A percentile compares a stretch with the other conserved stretches of the same genome.
These are phyloP conservation scores for Kazachstania taianensis DNA, from an alignment of 805 yeast species.

Conservation along the genomic window DNA sequence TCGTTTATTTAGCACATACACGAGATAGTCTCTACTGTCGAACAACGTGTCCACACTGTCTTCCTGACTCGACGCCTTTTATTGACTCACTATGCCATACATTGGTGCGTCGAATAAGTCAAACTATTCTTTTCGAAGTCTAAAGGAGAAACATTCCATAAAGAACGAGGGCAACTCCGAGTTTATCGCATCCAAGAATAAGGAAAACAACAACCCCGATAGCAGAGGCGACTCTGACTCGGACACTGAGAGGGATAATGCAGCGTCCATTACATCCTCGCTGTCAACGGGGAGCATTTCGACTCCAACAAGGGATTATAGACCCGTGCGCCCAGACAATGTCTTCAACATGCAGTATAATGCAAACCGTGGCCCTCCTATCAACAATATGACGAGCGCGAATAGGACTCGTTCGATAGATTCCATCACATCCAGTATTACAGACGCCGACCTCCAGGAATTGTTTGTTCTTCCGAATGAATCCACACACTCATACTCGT, in stretches of 20 bases:
- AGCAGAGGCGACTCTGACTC: neutral
- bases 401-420: conserved; percentile 9
- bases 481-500: conserved; percentile 77
- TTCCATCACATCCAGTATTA: conserved; percentile 8
- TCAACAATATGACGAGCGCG: no score
- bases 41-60: no score
- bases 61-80: no score
- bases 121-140: conserved; percentile 15
- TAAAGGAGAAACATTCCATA: conserved; percentile 23
- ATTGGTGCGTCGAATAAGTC: conserved; percentile 26
- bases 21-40: no score
- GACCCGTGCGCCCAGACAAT: neutral
- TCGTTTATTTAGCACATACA: no score
- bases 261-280: conserved; percentile 1
- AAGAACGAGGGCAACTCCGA: conserved; percentile 2
- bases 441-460: conserved; percentile 31
- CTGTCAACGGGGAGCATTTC: neutral
- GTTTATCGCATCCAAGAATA: neutral
- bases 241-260: neutral
- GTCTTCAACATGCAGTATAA: no score
- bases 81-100: conserved; percentile 21
- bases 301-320: conserved; percentile 3
- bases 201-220: neutral
- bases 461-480: conserved; percentile 61
- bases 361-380: no score